Conservation (phyloP, 768 basidiomycete species). For the Auricularia cornea region DNA sequence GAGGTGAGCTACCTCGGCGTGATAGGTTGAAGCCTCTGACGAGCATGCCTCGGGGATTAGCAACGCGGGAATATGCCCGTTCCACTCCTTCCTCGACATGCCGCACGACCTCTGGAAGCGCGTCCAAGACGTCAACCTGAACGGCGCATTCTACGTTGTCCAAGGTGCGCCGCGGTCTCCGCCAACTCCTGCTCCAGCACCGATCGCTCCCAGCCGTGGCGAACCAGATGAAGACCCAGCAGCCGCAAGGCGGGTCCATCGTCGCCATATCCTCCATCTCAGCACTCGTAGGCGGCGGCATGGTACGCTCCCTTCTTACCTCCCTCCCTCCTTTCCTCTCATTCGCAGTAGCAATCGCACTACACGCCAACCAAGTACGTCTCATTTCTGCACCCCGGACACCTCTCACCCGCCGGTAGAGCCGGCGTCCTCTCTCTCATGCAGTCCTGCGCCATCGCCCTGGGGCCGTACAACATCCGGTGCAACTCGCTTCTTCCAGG, state of each 20-base stretch:
- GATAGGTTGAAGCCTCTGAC: background rate
- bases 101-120: conserved; percentile 54
- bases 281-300: conserved; percentile 63
- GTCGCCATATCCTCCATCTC: conserved; percentile 74
- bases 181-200: background rate
- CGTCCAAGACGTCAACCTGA: conserved; percentile 63
- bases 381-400: background rate
- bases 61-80: conserved; percentile 67
- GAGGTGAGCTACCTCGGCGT: background rate
- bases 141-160: conserved; percentile 64
- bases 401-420: conserved; percentile 42
- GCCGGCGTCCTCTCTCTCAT: conserved; percentile 70
- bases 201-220: conserved; percentile 42
- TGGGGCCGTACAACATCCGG: conserved; percentile 69
- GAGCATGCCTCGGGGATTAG: conserved; percentile 31
- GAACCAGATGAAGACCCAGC: conserved; percentile 63
- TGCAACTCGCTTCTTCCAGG: conserved; percentile 68
- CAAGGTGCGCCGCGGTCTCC: conserved; percentile 35
- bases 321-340: background rate
- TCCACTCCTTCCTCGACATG: conserved; percentile 66
- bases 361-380: background rate
- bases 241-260: conserved; percentile 64
- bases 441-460: conserved; percentile 70
- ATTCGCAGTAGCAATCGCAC: background rate
- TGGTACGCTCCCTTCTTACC: background rate